Percentiles rank a stretch among this genome's conserved stretches.
Evolutionary conservation across 2,329 filamentous ascomycete genomes (phyloP).

Genomic region (Mariannaea elegans): DNA sequence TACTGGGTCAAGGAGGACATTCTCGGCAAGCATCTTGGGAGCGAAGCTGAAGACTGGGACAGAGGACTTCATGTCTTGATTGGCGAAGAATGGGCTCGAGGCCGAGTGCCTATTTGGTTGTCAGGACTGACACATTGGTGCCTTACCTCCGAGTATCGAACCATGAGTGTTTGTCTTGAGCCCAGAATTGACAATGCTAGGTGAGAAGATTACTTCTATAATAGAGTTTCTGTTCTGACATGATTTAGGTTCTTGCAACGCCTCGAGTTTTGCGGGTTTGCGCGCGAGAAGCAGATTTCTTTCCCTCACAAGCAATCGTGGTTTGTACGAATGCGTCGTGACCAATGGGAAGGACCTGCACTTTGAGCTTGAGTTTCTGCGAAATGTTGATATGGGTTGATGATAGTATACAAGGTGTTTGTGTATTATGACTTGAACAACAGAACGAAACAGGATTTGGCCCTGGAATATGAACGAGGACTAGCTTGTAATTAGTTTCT

Average conservation of each 20-base stretch:
- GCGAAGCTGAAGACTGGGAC: constrained; percentile 80
- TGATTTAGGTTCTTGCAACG: constrained; percentile 59
- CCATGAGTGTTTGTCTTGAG: constrained; percentile 84
- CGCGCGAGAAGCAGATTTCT: constrained; percentile 84
- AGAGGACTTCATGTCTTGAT: constrained; percentile 88
- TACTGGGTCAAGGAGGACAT: constrained; percentile 98
- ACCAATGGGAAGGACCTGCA: constrained; percentile 79
- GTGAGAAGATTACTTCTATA: constrained; percentile 58
- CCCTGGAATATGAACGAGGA: too few relatives aligned
- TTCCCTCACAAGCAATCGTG: constrained; percentile 95
- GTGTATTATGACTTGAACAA: not conserved
- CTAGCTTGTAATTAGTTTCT: too few relatives aligned
- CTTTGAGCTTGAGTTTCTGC: constrained; percentile 48
- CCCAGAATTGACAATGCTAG: constrained; percentile 90
- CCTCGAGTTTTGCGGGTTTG: constrained; percentile 79
- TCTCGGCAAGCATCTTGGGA: constrained; percentile 74
- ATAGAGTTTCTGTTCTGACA: not conserved
- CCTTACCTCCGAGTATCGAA: constrained; percentile 79
- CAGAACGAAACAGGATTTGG: too few relatives aligned
- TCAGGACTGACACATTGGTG: constrained; percentile 88
- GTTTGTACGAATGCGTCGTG: constrained; percentile 80
- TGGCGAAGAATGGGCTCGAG: constrained; percentile 91
- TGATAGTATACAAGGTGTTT: constrained; percentile 1
- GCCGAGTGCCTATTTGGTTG: constrained; percentile 83
- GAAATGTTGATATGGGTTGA: not conserved